Evolutionary conservation across 768 basidiomycete species (phyloP), one percentile per base, ranked within the genome.

Genomic region (Lanmaoa rubissima): DNA sequence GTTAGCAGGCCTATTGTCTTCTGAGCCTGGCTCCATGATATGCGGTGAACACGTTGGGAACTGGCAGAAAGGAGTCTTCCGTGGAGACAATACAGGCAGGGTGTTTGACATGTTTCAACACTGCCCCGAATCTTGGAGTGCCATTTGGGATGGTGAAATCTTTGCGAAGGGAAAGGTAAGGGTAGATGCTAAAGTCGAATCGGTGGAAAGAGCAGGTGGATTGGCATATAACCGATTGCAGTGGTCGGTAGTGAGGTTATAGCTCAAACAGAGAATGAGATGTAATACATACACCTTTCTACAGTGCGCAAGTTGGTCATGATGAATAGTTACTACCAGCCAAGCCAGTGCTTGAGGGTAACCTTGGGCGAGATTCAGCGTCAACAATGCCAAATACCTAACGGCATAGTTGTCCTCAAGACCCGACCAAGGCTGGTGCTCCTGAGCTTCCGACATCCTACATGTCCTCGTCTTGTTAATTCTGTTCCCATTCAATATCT

Each of bases 91-190:
- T 4, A 5, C 12, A 17, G 47, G 43, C 6, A 41, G 6, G 21
- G 16, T 10, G 11, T 1, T 54, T 5, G 54, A 59, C 1, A 52
- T 56, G 38, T 77, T 74, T 51, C 65, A 66, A 35, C 75, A 79
- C 43, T 28, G 21, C 2, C 67, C 74, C 4, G 68, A 72, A 45
- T 72, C 66, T 49, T 78, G 76, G 76, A 57, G 14, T 28, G 69
- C 59, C 24, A 34, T 78, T 46, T 78, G 77, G 77, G 69, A 79
- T 38, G 72, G 72, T 1, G 66, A 62, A 17, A 64, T 75, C 0
- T 77, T 79, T 26, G 39, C 21, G 8, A 48, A 61, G 31, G 65
- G 62, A 11, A 35, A 42, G 1, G 65, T 67, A 7, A 54, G 3
- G 43, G 62, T 48, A 5, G 40, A 56, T 1, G 39, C n/a, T 21